These are phyloP conservation scores for Diplodia corticola DNA, from an alignment of 2,329 filamentous ascomycete genomes.

Conservation along the genomic window DNA sequence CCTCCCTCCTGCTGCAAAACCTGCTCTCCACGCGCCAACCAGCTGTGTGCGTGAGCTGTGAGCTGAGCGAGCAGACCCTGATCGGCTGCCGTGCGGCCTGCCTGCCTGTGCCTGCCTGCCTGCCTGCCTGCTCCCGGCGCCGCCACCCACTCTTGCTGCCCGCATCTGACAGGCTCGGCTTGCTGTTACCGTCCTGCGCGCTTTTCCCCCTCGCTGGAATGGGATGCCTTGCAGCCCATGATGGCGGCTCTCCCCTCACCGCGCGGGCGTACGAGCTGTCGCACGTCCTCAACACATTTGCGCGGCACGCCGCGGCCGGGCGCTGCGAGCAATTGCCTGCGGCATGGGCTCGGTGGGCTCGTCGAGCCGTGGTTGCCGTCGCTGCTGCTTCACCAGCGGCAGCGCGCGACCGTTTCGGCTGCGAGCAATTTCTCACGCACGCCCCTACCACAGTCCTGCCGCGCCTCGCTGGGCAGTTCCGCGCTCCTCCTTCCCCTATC, in stretches of 20 bases:
- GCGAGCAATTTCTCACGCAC: conserved; percentile 13
- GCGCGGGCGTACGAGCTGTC: conserved; percentile 1
- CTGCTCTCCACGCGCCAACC: not conserved
- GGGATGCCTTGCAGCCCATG: conserved; percentile 16
- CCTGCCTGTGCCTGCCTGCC: conserved; percentile 4
- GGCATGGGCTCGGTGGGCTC: not conserved
- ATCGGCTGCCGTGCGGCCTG: conserved; percentile 14
- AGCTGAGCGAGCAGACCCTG: conserved; percentile 12
- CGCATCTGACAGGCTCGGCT: not conserved
- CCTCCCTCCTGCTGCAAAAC: not conserved
- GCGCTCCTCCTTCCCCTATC: conserved; percentile 9
- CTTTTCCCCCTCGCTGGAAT: conserved; percentile 17
- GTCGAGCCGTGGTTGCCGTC: too few relatives aligned
- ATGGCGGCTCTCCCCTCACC: not conserved
- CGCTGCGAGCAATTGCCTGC: not conserved
- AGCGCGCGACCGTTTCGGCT: conserved; percentile 9
- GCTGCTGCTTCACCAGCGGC: not conserved
- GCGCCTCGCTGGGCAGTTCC: not conserved
- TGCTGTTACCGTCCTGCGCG: conserved; percentile 10
- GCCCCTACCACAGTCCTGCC: not conserved
- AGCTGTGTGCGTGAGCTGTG: not conserved
- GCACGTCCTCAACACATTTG: not conserved
- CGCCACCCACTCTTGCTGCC: conserved; percentile 11
- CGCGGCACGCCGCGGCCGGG: too few relatives aligned
- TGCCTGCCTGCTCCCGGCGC: not conserved